These are phyloP conservation scores for Suillus decipiens DNA, from an alignment of 768 basidiomycete species.

Conservation along the genomic window DNA sequence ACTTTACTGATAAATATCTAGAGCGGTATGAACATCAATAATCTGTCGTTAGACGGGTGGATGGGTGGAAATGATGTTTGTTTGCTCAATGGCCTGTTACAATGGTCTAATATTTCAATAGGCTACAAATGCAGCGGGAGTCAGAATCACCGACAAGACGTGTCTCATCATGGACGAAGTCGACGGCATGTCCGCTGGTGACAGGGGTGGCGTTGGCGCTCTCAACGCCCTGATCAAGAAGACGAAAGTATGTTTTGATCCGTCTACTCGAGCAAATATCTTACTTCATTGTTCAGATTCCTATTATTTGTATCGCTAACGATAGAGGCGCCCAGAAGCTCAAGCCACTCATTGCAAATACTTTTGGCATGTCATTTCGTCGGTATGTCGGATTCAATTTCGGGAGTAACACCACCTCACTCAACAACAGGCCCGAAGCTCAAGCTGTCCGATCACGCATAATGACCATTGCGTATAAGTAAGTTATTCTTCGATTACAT, in stretches of 20 bases:
- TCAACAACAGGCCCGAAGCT: slow-evolving; percentile 66
- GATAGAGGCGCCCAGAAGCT: slow-evolving; percentile 87
- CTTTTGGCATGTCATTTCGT: slow-evolving; percentile 75
- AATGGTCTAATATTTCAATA: slow-evolving; percentile 17
- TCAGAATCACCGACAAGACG: slow-evolving; percentile 74
- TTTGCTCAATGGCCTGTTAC: background rate
- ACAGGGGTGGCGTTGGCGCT: slow-evolving; percentile 95
- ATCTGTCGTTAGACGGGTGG: slow-evolving; percentile 87
- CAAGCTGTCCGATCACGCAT: slow-evolving; percentile 81
- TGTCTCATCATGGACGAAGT: slow-evolving; percentile 99
- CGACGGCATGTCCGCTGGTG: slow-evolving; percentile 98
- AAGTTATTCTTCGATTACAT: slow-evolving; percentile 25
- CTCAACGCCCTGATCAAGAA: slow-evolving; percentile 91
- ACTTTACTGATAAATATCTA: slow-evolving; percentile 29
- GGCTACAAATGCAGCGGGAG: slow-evolving; percentile 68
- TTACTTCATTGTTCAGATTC: slow-evolving; percentile 57
- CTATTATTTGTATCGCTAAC: slow-evolving; percentile 97
- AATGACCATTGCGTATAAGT: slow-evolving; percentile 89
- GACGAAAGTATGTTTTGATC: slow-evolving; percentile 59
- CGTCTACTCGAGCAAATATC: background rate
- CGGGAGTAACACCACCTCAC: background rate
- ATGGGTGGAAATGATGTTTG: slow-evolving; percentile 58
- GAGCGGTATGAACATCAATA: slow-evolving; percentile 90
- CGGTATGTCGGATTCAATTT: slow-evolving; percentile 49
- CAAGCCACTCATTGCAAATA: slow-evolving; percentile 75